These are phyloP conservation scores for Flaveria ramosissima DNA, from an alignment of 129 eudicot species.

Conservation along the genomic window DNA sequence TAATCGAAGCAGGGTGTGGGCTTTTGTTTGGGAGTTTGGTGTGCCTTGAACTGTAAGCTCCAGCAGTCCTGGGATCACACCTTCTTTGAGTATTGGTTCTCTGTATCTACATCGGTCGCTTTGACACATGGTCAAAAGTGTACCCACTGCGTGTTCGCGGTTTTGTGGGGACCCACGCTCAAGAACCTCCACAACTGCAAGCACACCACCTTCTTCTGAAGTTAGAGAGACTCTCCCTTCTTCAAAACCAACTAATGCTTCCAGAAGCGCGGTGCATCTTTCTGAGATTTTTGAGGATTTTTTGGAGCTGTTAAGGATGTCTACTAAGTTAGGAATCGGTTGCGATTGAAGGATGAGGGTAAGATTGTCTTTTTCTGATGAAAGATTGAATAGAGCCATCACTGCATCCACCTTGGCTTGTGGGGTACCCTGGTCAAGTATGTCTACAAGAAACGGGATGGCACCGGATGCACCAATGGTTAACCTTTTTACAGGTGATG, in stretches of 20 bases:
- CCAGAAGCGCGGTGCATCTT: constrained; percentile 72
- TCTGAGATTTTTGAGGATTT: constrained; percentile 77
- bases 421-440: constrained; percentile 50
- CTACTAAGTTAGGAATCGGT: constrained; percentile 67
- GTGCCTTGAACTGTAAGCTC: constrained; percentile 97
- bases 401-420: constrained; percentile 81
- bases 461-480: constrained; percentile 71
- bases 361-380: constrained; percentile 66
- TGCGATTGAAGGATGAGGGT: constrained; percentile 55
- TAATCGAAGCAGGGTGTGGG: constrained; percentile 61
- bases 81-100: constrained; percentile 93
- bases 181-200: constrained; percentile 86
- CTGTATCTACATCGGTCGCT: constrained; percentile 67
- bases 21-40: constrained; percentile 67
- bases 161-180: constrained; percentile 85
- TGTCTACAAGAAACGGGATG: constrained; percentile 72
- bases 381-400: constrained; percentile 85
- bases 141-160: constrained; percentile 93
- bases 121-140: constrained; percentile 77
- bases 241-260: constrained; percentile 59
- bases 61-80: constrained; percentile 90
- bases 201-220: constrained; percentile 84
- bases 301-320: constrained; percentile 63
- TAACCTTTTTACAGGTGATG: constrained; percentile 68
- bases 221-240: constrained; percentile 63